Percentiles rank a stretch among this genome's conserved stretches.
Evolutionary conservation across 345 rosid genomes (phyloP).

Genomic region (Sonneratia caseolaris): DNA sequence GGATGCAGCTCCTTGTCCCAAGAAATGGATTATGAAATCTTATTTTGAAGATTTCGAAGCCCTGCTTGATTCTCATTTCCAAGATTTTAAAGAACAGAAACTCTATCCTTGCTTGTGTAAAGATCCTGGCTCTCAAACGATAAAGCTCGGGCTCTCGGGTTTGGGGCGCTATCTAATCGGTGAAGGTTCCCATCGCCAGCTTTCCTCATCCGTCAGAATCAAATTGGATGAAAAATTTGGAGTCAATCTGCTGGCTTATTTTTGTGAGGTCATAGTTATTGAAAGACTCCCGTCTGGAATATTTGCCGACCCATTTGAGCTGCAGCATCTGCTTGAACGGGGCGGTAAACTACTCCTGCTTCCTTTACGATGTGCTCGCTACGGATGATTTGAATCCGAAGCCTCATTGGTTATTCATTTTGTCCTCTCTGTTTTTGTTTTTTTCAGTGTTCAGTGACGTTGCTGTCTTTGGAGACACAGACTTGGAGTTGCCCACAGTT

Average conservation of each 20-base stretch:
- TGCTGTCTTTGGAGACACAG: conserved; percentile 76
- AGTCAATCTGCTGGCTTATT: conserved; percentile 6
- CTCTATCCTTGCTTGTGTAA: conserved; percentile 24
- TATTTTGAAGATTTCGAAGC: conserved; percentile 40
- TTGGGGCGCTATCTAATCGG: conserved; percentile 41
- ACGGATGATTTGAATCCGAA: background rate
- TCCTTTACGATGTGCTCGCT: background rate
- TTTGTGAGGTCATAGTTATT: conserved; percentile 38
- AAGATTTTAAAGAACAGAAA: conserved; percentile 25
- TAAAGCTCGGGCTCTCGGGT: conserved; percentile 20
- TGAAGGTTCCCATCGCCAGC: conserved; percentile 85
- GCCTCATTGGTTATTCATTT: background rate
- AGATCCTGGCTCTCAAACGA: conserved; percentile 13
- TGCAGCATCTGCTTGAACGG: conserved; percentile 49
- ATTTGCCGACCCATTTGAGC: conserved; percentile 36
- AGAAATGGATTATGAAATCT: conserved; percentile 40
- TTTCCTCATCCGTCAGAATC: conserved; percentile 44
- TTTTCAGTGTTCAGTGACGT: conserved; percentile 37
- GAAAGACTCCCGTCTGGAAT: conserved; percentile 34
- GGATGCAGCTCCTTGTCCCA: conserved; percentile 10
- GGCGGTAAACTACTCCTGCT: conserved; percentile 28
- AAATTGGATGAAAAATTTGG: conserved; percentile 14
- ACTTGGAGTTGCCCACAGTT: conserved; percentile 74
- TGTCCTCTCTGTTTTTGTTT: background rate
- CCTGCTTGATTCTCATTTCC: conserved; percentile 36